Conservation (phyloP, 106 monocot species). For the Hemerocallis citrina region DNA sequence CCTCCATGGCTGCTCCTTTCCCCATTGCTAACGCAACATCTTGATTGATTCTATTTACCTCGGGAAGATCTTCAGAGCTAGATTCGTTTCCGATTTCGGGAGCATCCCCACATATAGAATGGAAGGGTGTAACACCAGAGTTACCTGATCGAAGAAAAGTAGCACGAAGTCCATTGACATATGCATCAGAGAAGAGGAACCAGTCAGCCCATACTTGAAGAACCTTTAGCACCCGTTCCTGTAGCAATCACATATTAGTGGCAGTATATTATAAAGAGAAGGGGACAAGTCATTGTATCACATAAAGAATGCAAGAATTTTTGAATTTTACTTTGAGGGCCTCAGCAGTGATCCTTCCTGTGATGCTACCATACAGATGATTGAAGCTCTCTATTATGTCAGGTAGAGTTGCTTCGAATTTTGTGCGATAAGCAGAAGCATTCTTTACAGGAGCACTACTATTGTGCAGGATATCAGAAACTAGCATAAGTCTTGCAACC, state of each 20-base stretch:
- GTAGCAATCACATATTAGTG: conserved; percentile 12
- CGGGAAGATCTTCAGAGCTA: conserved; percentile 41
- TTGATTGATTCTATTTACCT: conserved; percentile 54
- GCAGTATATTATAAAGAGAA: not conserved
- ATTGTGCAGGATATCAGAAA: conserved; percentile 98
- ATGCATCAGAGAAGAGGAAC: conserved; percentile 99
- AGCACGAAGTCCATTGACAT: conserved; percentile 75
- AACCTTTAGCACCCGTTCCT: conserved; percentile 96
- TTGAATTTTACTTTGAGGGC: conserved; percentile 71
- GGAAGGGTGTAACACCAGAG: conserved; percentile 79
- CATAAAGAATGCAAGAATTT: no score
- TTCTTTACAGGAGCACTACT: conserved; percentile 98
- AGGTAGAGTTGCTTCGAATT: conserved; percentile 82
- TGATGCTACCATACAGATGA: conserved; percentile 85
- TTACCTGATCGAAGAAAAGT: conserved; percentile 88
- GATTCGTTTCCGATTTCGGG: conserved; percentile 72
- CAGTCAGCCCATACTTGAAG: conserved; percentile 99
- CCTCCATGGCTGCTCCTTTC: conserved; percentile 83
- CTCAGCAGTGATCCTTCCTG: conserved; percentile 98
- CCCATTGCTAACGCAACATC: conserved; percentile 94
- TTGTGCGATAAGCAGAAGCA: conserved; percentile 97
- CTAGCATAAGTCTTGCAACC: conserved; percentile 97
- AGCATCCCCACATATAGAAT: conserved; percentile 88
- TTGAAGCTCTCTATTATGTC: conserved; percentile 99
- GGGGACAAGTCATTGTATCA: conserved; percentile 4